Evolutionary conservation across 208 protist species (phyloP).

Genomic region (Trichomonas vaginalis): DNA sequence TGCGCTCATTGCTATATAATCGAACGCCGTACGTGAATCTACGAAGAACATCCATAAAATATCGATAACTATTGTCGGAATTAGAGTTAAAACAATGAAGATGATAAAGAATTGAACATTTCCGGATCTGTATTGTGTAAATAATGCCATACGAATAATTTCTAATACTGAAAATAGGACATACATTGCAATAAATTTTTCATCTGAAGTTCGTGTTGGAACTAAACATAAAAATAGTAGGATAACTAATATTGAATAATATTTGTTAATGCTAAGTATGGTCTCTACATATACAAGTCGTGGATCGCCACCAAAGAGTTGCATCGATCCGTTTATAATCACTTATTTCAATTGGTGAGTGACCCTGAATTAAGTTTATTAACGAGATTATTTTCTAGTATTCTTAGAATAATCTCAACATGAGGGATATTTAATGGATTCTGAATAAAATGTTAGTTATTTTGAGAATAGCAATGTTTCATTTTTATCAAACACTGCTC

Average conservation of each 20-base stretch:
- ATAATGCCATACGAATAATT: not conserved
- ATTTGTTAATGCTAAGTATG: not conserved
- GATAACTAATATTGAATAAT: not conserved
- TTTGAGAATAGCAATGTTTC: too few species aligned
- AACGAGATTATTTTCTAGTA: too few species aligned
- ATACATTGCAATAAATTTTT: not conserved
- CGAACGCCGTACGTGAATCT: not conserved
- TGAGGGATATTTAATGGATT: too few species aligned
- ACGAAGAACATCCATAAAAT: not conserved
- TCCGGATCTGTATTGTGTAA: not conserved
- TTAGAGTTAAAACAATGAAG: not conserved
- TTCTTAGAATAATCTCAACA: too few species aligned
- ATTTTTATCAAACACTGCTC: too few species aligned
- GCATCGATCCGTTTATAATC: not conserved
- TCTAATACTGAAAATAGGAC: not conserved
- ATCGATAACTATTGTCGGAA: not conserved
- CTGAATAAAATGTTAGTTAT: too few species aligned
- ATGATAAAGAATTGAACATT: not conserved
- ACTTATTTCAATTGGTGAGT: too few species aligned
- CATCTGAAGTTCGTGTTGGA: not conserved
- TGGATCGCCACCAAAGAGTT: conserved; percentile 9
- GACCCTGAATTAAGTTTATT: too few species aligned
- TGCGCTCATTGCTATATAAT: not conserved
- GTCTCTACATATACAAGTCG: not conserved
- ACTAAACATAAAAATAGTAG: not conserved